These are phyloP conservation scores for Botryosphaeria dothidea DNA, from an alignment of 2,329 filamentous ascomycete genomes.

Conservation along the genomic window DNA sequence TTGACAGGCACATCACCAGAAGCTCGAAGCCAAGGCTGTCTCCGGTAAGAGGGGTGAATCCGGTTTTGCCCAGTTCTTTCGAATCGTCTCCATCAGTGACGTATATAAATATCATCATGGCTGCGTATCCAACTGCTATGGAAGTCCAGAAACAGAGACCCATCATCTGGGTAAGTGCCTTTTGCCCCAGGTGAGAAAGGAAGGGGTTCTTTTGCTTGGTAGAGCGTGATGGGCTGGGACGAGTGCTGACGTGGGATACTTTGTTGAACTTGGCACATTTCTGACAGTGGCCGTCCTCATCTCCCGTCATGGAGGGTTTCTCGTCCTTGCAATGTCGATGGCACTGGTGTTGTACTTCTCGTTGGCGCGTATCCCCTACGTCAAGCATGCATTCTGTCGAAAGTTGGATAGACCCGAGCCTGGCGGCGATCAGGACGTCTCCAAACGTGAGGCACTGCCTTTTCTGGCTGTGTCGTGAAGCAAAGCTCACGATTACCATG, in stretches of 20 bases:
- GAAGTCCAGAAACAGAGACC: not conserved
- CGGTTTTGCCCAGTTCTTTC: not conserved
- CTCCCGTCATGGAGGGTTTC: constrained; percentile 20
- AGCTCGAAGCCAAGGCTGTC: constrained; percentile 17
- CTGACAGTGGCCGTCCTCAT: constrained; percentile 34
- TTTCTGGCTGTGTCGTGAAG: constrained; percentile 28
- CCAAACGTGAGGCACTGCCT: constrained; percentile 32
- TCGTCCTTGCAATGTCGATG: constrained; percentile 31
- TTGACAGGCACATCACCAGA: constrained; percentile 27
- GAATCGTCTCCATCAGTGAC: not conserved
- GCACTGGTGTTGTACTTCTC: constrained; percentile 27
- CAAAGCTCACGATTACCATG: constrained; percentile 30
- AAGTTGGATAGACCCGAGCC: constrained; percentile 28
- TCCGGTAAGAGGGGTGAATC: not conserved
- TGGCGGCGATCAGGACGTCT: constrained; percentile 32
- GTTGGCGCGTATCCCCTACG: constrained; percentile 27
- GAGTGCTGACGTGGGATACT: constrained; percentile 23
- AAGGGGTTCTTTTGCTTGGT: constrained; percentile 33
- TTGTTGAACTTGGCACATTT: constrained; percentile 31
- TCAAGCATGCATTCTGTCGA: constrained; percentile 34
- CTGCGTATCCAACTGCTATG: not conserved
- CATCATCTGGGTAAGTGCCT: constrained; percentile 30
- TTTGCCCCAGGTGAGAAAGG: constrained; percentile 31
- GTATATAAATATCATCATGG: not conserved
- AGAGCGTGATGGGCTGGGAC: constrained; percentile 29